These are phyloP conservation scores for Periconia digitata DNA, from an alignment of 2,329 filamentous ascomycete genomes.

Conservation along the genomic window DNA sequence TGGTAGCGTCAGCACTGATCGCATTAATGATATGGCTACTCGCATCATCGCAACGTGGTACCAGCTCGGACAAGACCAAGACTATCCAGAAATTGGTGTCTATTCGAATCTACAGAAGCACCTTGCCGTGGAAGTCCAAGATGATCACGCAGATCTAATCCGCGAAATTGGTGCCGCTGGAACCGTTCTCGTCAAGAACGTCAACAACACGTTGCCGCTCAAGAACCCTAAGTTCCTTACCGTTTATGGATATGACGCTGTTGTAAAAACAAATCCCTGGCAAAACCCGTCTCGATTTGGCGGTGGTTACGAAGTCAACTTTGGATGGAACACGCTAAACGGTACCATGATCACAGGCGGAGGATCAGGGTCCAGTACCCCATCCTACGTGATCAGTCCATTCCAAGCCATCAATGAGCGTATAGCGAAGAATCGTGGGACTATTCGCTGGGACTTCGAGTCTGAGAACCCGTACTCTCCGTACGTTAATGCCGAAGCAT, in stretches of 20 bases:
- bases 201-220: constrained; percentile 57
- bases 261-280: constrained; percentile 38
- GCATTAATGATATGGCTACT: constrained; percentile 35
- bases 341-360: constrained; percentile 49
- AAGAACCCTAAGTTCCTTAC: constrained; percentile 45
- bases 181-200: constrained; percentile 52
- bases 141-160: constrained; percentile 45
- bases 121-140: constrained; percentile 51
- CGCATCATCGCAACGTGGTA: constrained; percentile 30
- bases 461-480: constrained; percentile 29
- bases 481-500: constrained; percentile 43
- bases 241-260: constrained; percentile 45
- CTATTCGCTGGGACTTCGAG: constrained; percentile 40
- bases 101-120: constrained; percentile 26
- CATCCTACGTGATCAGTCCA: constrained; percentile 45
- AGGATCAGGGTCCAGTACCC: constrained; percentile 43
- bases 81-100: constrained; percentile 27
- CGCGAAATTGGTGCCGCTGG: constrained; percentile 46
- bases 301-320: constrained; percentile 44
- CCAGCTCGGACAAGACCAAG: constrained; percentile 44
- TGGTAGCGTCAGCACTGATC: constrained; percentile 23
- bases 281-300: constrained; percentile 41
- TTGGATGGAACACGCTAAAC: constrained; percentile 34
- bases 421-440: constrained; percentile 29
- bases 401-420: constrained; percentile 43